Evolutionary conservation across 23 red algal species (phyloP).

Genomic region (Gracilaria gracilis): DNA sequence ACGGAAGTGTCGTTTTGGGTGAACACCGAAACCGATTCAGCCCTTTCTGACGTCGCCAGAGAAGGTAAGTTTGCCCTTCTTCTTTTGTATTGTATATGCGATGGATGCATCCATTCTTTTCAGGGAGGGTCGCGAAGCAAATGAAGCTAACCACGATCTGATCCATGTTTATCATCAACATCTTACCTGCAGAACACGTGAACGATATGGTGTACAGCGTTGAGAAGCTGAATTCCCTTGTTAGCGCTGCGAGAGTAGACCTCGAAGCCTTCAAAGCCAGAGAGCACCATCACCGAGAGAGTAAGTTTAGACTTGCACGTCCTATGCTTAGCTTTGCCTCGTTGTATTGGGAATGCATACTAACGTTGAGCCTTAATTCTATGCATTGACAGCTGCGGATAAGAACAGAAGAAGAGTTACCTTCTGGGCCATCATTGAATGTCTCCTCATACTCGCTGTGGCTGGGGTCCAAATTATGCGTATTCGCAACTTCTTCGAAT

Average conservation of each 20-base stretch:
- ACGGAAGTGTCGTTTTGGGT: slow-evolving; percentile 90
- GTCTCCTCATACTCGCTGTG: slow-evolving; percentile 69
- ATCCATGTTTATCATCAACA: neutral
- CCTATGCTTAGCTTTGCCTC: neutral
- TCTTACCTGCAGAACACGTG: slow-evolving; percentile 69
- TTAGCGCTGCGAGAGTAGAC: slow-evolving; percentile 81
- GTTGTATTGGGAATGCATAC: neutral
- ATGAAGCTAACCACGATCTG: neutral
- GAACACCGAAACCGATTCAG: slow-evolving; percentile 79
- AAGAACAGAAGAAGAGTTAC: slow-evolving; percentile 83
- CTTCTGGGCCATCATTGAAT: slow-evolving; percentile 79
- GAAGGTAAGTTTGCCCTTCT: slow-evolving; percentile 62
- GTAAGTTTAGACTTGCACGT: slow-evolving; percentile 25
- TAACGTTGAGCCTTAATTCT: neutral
- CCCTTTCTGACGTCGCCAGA: slow-evolving; percentile 74
- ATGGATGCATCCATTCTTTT: neutral
- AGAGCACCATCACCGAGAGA: slow-evolving; percentile 75
- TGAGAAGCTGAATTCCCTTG: slow-evolving; percentile 80
- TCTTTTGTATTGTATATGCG: neutral
- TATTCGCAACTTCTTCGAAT: slow-evolving; percentile 87
- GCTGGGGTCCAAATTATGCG: slow-evolving; percentile 83
- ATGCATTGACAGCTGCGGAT: slow-evolving; percentile 50
- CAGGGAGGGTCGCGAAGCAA: neutral
- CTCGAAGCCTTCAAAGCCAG: slow-evolving; percentile 84
- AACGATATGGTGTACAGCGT: slow-evolving; percentile 89